Evolutionary conservation across 495 filamentous ascomycete species (phyloP).

Genomic region (Corynascus novoguineensis): DNA sequence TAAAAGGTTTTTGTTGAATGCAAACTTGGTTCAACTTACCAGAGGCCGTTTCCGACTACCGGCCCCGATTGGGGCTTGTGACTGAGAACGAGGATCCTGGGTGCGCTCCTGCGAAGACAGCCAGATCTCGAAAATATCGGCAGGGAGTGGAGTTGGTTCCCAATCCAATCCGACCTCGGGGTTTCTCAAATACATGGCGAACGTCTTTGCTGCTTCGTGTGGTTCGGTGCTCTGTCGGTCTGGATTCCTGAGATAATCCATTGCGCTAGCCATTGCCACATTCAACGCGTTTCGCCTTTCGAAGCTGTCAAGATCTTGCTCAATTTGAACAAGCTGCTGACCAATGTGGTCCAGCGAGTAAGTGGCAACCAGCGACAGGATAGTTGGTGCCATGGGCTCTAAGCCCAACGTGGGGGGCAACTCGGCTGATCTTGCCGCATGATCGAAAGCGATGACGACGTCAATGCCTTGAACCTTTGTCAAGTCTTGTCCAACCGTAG

Average conservation of each 20-base stretch:
- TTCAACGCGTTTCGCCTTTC: slow-evolving; percentile 40
- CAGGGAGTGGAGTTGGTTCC: slow-evolving; percentile 32
- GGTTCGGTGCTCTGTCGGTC: slow-evolving; percentile 25
- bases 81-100: slow-evolving; percentile 8
- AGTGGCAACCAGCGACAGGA: slow-evolving; percentile 33
- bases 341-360: slow-evolving; percentile 46
- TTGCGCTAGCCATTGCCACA: slow-evolving; percentile 28
- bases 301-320: slow-evolving; percentile 24
- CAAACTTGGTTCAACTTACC: too few relatives aligned
- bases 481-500: slow-evolving; percentile 19
- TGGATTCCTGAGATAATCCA: slow-evolving; percentile 28
- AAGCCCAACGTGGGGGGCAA: slow-evolving; percentile 15
- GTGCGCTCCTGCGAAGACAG: slow-evolving; percentile 17
- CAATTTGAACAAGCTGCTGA: slow-evolving; percentile 26
- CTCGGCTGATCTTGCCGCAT: slow-evolving; percentile 27
- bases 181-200: slow-evolving; percentile 32
- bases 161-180: slow-evolving; percentile 30
- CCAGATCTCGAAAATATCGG: slow-evolving; percentile 35
- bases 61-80: slow-evolving; percentile 10
- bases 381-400: slow-evolving; percentile 17
- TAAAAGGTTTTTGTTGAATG: background rate
- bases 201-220: slow-evolving; percentile 32
- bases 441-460: slow-evolving; percentile 40
- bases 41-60: slow-evolving; percentile 34
- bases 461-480: slow-evolving; percentile 23